phyloP scores from a whole-genome alignment of 225 moss, liverwort and hornwort species.

The Straminergon stramineum region DNA sequence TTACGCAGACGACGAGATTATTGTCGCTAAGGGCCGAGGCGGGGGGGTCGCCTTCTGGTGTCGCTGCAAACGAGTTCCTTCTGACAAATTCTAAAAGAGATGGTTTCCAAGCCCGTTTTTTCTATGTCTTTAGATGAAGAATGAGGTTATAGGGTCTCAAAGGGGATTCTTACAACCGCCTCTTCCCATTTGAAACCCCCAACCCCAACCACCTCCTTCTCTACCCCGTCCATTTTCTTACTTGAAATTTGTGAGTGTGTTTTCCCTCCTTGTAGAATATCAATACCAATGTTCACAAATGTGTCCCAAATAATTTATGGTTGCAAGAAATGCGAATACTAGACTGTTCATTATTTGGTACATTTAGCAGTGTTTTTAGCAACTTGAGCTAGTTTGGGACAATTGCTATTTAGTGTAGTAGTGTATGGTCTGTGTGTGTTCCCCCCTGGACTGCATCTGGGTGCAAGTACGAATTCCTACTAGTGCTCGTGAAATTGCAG shows the following conservation, averaged over 20 bases:
- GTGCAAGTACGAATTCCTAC: background rate
- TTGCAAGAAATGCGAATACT: background rate
- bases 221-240: background rate
- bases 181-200: background rate
- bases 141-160: background rate
- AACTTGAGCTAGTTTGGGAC: background rate
- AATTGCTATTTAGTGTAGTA: background rate
- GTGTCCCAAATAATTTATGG: background rate
- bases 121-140: background rate
- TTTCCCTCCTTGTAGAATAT: background rate
- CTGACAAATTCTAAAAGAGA: background rate
- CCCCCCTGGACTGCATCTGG: background rate
- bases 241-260: background rate
- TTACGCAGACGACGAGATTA: slow-evolving; percentile 84
- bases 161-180: background rate
- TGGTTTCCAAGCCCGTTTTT: background rate
- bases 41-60: slow-evolving; percentile 84
- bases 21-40: slow-evolving; percentile 61
- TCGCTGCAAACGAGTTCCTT: slow-evolving; percentile 43
- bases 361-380: background rate
- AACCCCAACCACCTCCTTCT: background rate
- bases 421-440: background rate
- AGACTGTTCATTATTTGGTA: background rate
- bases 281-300: background rate
- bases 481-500: background rate